Conservation (phyloP, 768 basidiomycete genomes). For the Exsudoporus frostii region DNA sequence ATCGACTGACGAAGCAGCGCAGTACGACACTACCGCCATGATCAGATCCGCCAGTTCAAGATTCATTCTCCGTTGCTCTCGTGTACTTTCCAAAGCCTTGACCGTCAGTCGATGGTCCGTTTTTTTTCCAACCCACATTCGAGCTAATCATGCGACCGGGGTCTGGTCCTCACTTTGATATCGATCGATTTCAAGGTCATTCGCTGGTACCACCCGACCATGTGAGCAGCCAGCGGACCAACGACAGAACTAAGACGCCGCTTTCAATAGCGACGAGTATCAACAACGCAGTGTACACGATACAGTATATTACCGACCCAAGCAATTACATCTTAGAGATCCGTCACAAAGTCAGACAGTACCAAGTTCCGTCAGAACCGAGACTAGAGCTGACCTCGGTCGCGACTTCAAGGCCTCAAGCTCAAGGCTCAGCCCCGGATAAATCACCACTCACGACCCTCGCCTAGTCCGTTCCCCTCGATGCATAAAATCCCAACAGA, state of each 20-base stretch:
- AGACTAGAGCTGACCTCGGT: background rate
- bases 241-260: background rate
- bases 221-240: background rate
- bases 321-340: background rate
- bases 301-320: background rate
- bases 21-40: no score
- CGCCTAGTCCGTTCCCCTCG: constrained; percentile 45
- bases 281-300: background rate
- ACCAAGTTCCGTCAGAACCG: background rate
- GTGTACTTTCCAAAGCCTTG: no score
- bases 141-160: background rate
- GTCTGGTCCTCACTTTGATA: no score
- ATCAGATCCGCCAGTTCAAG: no score
- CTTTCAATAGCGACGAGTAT: background rate
- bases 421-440: background rate
- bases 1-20: no score
- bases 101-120: background rate
- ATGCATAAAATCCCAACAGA: constrained; percentile 81
- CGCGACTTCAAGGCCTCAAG: background rate
- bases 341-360: background rate
- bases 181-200: no score
- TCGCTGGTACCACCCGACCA: no score
- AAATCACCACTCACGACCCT: background rate
- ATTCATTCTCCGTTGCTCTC: no score
- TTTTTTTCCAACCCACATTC: background rate